Conservation (phyloP, 2,329 filamentous ascomycete species). For the Fusarium guadeloupense region DNA sequence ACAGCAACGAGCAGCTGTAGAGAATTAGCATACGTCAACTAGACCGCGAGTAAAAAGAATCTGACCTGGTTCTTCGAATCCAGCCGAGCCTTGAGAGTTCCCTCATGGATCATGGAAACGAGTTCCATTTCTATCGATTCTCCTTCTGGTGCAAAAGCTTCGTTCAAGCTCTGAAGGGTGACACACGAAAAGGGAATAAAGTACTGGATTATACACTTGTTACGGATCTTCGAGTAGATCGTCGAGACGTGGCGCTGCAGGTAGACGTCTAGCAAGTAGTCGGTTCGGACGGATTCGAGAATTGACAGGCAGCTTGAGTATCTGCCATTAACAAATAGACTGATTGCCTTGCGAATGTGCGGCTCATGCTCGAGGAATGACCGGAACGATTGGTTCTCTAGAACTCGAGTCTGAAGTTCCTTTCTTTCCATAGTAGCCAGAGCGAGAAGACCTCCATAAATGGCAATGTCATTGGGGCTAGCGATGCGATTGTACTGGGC, state of each 20-base stretch:
- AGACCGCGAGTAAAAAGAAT: neutral
- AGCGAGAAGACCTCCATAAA: constrained; percentile 90
- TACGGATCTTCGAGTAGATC: constrained; percentile 80
- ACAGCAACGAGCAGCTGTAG: constrained; percentile 75
- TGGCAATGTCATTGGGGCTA: constrained; percentile 86
- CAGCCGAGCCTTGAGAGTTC: constrained; percentile 79
- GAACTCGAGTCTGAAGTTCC: constrained; percentile 77
- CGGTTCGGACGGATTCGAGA: constrained; percentile 80
- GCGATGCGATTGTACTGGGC: constrained; percentile 74
- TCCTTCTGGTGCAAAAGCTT: constrained; percentile 74
- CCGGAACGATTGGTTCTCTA: constrained; percentile 84
- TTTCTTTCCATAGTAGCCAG: constrained; percentile 87
- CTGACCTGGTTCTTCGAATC: constrained; percentile 80
- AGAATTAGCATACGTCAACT: constrained; percentile 12
- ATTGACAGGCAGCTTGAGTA: constrained; percentile 87
- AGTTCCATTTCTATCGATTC: constrained; percentile 78
- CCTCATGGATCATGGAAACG: constrained; percentile 77
- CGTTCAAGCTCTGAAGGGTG: constrained; percentile 79
- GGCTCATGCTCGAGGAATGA: constrained; percentile 91
- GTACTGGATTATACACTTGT: constrained; percentile 93
- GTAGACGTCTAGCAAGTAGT: constrained; percentile 92
- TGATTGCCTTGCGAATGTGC: constrained; percentile 90
- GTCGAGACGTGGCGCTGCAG: constrained; percentile 76
- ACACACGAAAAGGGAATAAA: constrained; percentile 90
- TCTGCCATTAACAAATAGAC: constrained; percentile 87